Base-by-base conservation (phyloP, 139 green algal species). In the Deuterostichococcus epilithicus region DNA sequence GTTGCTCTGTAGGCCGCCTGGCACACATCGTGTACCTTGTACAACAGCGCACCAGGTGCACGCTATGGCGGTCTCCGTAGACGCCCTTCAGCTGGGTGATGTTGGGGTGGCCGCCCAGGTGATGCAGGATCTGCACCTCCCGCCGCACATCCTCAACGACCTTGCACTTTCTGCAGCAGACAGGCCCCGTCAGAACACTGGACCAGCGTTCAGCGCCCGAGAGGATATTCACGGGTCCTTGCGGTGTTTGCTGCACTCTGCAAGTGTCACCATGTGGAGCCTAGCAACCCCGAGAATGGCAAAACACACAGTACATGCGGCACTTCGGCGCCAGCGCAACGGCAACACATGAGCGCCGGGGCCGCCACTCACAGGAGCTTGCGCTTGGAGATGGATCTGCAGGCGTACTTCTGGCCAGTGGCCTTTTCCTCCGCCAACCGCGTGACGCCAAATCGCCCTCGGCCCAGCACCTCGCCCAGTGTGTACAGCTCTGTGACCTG, bases 21-120 rank as follows among this genome's bases (percentile, higher is more conserved):
- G n/a, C n/a, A n/a, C n/a, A n/a, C n/a, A n/a, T n/a, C n/a, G n/a
- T n/a, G n/a, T n/a, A n/a, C n/a, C n/a, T n/a, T n/a, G n/a, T n/a
- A n/a, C n/a, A 99, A 99, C 25, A 99, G 90, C 87, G 99, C 96
- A 97, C 86, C 33, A 97, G 85, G 78, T 97, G 90, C 35, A 97
- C 88, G 77, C 86, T 87, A 68, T 91, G 79, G 60, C 74, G 80
- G 76, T 97, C 92, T 80, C 96, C 92, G 59, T 88, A 96, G 80
- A 90, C 89, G 2, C 78, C 88, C 35, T 85, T 86, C 28, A 92
- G 84, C 38, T 82, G 75, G 0, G 94, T 92, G 42, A 98, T 87
- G 86, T 97, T 94, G 20, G 76, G 74, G 80, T 97, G 90, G 2
- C 86, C 72, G 32, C 88, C 88, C 34, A 98, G 83, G 79, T 98